Conservation (phyloP, 352 stramenopile genomes). For the Pythium monospermum region DNA sequence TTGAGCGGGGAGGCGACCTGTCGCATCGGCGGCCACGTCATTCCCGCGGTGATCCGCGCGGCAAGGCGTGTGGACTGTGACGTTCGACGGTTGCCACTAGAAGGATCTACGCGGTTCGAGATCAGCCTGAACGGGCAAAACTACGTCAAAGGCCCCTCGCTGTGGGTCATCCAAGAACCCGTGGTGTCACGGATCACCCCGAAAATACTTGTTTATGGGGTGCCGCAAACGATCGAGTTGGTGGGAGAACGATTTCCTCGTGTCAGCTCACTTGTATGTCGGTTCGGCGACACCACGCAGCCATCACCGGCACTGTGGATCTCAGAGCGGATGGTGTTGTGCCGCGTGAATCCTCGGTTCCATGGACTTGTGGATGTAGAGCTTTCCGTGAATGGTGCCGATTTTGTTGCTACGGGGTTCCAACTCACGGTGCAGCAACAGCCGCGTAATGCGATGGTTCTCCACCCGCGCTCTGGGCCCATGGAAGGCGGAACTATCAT, state of each 20-base stretch:
- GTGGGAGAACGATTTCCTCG: conserved; percentile 34
- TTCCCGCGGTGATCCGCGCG: not conserved
- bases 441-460: not conserved
- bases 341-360: conserved; percentile 15
- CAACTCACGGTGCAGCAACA: conserved; percentile 26
- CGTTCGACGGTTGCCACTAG: not conserved
- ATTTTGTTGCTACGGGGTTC: conserved; percentile 28
- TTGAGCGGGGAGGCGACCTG: not conserved
- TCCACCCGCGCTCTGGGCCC: not conserved
- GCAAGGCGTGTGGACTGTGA: not conserved
- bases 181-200: conserved; percentile 2
- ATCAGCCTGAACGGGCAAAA: conserved; percentile 20
- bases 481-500: not conserved
- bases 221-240: conserved; percentile 12
- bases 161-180: conserved; percentile 9
- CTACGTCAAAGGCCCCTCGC: conserved; percentile 2
- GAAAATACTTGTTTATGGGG: not conserved
- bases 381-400: conserved; percentile 53
- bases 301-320: conserved; percentile 14
- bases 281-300: conserved; percentile 25
- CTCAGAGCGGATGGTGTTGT: conserved; percentile 8
- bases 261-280: conserved; percentile 32
- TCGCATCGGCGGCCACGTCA: conserved; percentile 5
- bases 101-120: not conserved
- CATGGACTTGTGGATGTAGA: conserved; percentile 7